Evolutionary conservation across 805 yeast species (phyloP), one percentile per base, ranked within the genome.

Genomic region (Saturnispora gosingensis): DNA sequence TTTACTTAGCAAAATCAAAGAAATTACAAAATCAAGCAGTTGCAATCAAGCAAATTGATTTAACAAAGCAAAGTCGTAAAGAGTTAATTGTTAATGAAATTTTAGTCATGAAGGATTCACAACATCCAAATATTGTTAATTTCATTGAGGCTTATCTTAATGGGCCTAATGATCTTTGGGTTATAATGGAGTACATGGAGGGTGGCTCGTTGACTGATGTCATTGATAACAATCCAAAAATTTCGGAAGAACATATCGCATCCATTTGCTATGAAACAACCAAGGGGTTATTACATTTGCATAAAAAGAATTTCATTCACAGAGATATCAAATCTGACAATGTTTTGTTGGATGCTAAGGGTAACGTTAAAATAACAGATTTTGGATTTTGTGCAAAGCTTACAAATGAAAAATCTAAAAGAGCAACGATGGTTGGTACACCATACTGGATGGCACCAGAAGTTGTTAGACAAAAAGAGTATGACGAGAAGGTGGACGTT

Each of bases 361-460:
- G 96, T 11, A 82, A 85, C 52, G 95, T 93, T 50, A 95, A 93
- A 69, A 81, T 93, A 52, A 95, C 99, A 1, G 99, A 93, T 72
- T 93, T 93, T 67, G 91, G 77, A 0, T 93, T 91, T 72, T 93
- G 99, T 71, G 99, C 99, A 0, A 95, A 90, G 67, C 76, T 86
- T 54, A 86, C 85, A 36, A 95, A 85, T 57, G 77, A 79, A 50
- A 85, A 86, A 57, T 73, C 85, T 51, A 90, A 91, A 67, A 81
- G 99, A 66, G 89, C 96, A 3, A 93, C 99, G 4, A 88, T 93
- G 96, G 99, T 93, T 16, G 99, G 99, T 15, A 93, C 99, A 0
- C 99, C 99, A 13, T 93, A 93, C 67, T 93, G 99, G 99, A 93
- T 93, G 99, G 99, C 99, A 0, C 99, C 99, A 1, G 99, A 93